These are phyloP conservation scores for Botrytis squamosa DNA, from an alignment of 2,329 filamentous ascomycete genomes.

Conservation along the genomic window DNA sequence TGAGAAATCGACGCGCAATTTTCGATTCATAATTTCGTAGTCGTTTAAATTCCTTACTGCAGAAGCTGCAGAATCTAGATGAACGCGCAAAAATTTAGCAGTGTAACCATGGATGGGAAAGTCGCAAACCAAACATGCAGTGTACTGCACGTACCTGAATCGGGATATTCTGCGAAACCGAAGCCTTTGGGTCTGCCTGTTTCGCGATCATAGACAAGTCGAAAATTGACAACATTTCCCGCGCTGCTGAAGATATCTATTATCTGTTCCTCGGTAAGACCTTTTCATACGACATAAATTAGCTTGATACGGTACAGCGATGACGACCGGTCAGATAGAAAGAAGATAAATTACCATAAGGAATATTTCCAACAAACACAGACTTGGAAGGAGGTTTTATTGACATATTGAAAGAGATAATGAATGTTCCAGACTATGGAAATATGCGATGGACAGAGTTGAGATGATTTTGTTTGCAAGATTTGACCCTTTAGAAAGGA, in stretches of 20 bases:
- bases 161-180: constrained; percentile 93
- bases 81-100: constrained; percentile 13
- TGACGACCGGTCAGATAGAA: background rate
- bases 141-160: constrained; percentile 61
- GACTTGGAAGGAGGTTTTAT: constrained; percentile 71
- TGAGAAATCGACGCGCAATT: constrained; percentile 92
- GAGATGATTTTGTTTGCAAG: constrained; percentile 28
- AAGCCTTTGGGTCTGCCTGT: constrained; percentile 94
- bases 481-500: constrained; percentile 29
- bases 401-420: constrained; percentile 54
- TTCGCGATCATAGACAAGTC: constrained; percentile 92
- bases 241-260: constrained; percentile 88
- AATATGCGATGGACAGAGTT: constrained; percentile 21
- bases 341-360: constrained; percentile 59
- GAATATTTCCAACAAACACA: constrained; percentile 83
- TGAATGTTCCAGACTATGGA: constrained; percentile 18
- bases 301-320: constrained; percentile 9
- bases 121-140: constrained; percentile 12
- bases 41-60: constrained; percentile 95
- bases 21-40: constrained; percentile 90
- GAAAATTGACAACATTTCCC: constrained; percentile 87
- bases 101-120: constrained; percentile 8
- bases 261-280: constrained; percentile 94
- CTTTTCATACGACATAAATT: constrained; percentile 47
- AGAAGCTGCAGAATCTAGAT: constrained; percentile 75